Conservation (phyloP, 2,329 filamentous ascomycete genomes). For the Akanthomyces muscarius region DNA sequence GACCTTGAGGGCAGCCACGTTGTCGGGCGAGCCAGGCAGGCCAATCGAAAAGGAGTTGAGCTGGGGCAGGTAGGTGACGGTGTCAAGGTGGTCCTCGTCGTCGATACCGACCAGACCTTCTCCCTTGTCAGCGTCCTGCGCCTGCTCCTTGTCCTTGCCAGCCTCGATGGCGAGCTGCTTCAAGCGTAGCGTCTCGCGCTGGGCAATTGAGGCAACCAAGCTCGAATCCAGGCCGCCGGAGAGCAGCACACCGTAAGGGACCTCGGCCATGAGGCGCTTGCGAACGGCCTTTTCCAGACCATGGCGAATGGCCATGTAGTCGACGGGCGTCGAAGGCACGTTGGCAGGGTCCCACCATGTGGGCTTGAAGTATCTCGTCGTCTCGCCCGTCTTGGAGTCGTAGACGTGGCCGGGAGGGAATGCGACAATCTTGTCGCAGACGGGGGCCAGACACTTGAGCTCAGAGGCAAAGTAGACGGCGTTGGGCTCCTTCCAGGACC, state of each 20-base stretch:
- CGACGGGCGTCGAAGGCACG: slow-evolving; percentile 74
- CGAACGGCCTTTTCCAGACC: slow-evolving; percentile 86
- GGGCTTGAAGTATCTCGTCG: slow-evolving; percentile 86
- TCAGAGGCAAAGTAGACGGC: slow-evolving; percentile 96
- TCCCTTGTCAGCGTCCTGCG: slow-evolving; percentile 53
- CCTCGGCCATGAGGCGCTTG: slow-evolving; percentile 97
- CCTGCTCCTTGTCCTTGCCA: slow-evolving; percentile 39
- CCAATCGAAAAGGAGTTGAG: slow-evolving; percentile 99
- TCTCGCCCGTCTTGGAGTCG: slow-evolving; percentile 84
- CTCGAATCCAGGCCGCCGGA: slow-evolving; percentile 96
- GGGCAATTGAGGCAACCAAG: slow-evolving; percentile 89
- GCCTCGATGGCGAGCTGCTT: slow-evolving; percentile 58
- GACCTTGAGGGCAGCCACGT: slow-evolving; percentile 84
- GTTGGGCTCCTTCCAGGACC: slow-evolving; percentile 75
- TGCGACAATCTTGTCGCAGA: slow-evolving; percentile 90
- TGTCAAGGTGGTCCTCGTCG: slow-evolving; percentile 83
- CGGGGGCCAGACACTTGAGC: slow-evolving; percentile 85
- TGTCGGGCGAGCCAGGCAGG: slow-evolving; percentile 87
- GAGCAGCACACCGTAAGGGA: slow-evolving; percentile 92
- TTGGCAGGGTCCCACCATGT: slow-evolving; percentile 83
- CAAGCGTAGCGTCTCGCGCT: slow-evolving; percentile 81
- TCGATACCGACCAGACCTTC: slow-evolving; percentile 90
- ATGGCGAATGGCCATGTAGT: slow-evolving; percentile 76
- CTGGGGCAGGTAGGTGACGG: slow-evolving; percentile 86
- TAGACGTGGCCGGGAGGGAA: slow-evolving; percentile 96